Conservation (phyloP, 2,329 filamentous ascomycete genomes). For the Sclerotinia minor region DNA sequence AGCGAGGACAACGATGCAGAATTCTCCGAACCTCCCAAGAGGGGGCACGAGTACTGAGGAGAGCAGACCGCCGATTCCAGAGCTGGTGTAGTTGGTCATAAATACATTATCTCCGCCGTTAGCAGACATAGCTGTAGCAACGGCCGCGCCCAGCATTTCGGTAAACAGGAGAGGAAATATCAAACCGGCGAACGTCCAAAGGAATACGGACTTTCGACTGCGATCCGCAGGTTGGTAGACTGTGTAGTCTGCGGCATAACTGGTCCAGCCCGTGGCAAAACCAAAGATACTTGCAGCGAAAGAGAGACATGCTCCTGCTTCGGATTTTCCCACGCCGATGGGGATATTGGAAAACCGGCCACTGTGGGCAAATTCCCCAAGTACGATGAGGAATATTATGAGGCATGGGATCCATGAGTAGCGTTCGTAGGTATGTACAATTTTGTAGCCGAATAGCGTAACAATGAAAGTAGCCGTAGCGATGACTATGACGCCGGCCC, state of each 20-base stretch:
- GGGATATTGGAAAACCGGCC: slow-evolving; percentile 62
- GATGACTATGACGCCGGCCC: slow-evolving; percentile 74
- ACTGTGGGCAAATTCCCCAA: slow-evolving; percentile 67
- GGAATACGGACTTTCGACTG: slow-evolving; percentile 62
- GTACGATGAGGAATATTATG: slow-evolving; percentile 70
- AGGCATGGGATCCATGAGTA: slow-evolving; percentile 73
- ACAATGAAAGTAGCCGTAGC: slow-evolving; percentile 66
- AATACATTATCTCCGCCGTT: slow-evolving; percentile 58
- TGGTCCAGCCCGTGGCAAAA: slow-evolving; percentile 72
- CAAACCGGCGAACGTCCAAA: slow-evolving; percentile 68
- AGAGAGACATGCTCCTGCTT: slow-evolving; percentile 63
- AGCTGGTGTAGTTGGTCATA: slow-evolving; percentile 52
- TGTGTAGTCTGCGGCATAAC: slow-evolving; percentile 75
- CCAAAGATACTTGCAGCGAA: slow-evolving; percentile 67
- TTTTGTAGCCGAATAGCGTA: slow-evolving; percentile 72
- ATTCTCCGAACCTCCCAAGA: slow-evolving; percentile 68
- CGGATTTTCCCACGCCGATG: slow-evolving; percentile 58
- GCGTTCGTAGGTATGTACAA: slow-evolving; percentile 76
- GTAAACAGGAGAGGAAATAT: slow-evolving; percentile 72
- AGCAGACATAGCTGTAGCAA: slow-evolving; percentile 62
- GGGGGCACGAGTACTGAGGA: slow-evolving; percentile 59
- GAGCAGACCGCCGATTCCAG: slow-evolving; percentile 66
- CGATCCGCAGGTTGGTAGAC: slow-evolving; percentile 70
- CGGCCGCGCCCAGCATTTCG: slow-evolving; percentile 69
- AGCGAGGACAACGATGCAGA: slow-evolving; percentile 67